Base-by-base conservation (phyloP, 148 eudicot species). In the Diospyros kaki region DNA sequence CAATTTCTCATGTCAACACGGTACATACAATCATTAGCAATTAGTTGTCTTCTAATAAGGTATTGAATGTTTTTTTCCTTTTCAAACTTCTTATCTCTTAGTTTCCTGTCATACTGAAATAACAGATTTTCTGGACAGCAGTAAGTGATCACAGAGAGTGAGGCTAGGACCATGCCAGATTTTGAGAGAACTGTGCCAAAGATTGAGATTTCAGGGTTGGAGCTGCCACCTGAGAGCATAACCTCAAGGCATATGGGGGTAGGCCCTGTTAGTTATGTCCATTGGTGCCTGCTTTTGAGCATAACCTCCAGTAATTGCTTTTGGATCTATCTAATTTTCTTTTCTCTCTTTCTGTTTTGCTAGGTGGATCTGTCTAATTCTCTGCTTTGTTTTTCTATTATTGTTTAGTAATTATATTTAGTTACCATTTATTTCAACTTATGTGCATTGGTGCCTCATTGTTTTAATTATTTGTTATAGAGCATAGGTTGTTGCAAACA, bases 221-320 rank as follows among this genome's bases (percentile, higher is more conserved):
- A 66, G 52, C 80, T 77, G 38, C 77, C 85, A 64, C 62, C 78
- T n/a, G 77, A 66, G 45, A 64, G 72, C 75, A 82, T 71, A 53
- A 71, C 46, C 69, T 75, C 84, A 18, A 81, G 78, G 75, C 81
- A 76, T 65, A 78, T 66, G 59, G 88, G 73, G 84, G 97, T 91
- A 89, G 10, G 80, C 15, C 61, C 68, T 3, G 53, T 3, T 58
- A 28, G 28, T 28, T 66, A 44, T 76, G 38, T 41, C 41, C 6
- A 62, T 15, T 4, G 44, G 28, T 66, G 28, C 70, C 56, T 66
- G 38, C 51, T 53, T 52, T 52, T 13, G 3, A 51, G 11, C 17
- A 28, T 28, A 28, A 28, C 28, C 28, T 28, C 28, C 28, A 28
- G 28, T 28, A 28, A 28, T 28, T 28, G 28, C 28, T 28, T 28